Evolutionary conservation across 305 asterid genomes (phyloP), one percentile per base, ranked within the genome.

Genomic region (Fraxinus angustifolia): DNA sequence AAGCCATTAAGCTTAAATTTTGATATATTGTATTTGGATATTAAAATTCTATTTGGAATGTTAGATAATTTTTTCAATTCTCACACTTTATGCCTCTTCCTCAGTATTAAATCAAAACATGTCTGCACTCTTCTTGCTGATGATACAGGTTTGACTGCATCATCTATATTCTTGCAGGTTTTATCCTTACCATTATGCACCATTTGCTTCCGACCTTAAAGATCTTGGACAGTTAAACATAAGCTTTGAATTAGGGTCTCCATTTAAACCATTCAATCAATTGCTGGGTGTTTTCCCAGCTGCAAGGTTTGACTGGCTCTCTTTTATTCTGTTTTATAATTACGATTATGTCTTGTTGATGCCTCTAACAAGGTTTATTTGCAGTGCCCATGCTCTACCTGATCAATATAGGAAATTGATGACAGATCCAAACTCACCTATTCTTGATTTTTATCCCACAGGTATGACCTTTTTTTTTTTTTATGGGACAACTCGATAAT

Each of bases 321-420:
- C 79, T 56, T 19, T 50, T 72, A 17, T 76, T 78, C 79, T 48
- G 33, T 36, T 21, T 58, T 67, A 77, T 12, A 48, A 79, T 78
- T 58, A 34, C 23, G 34, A 21, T 16, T 73, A 36, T 75, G 35
- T 30, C 12, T n/a, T n/a, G 79, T 75, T 81, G 58, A 56, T 38
- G 65, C 71, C 80, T 79, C 86, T 90, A 84, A 86, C 85, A 81
- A 70, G 74, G 38, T 82, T 84, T 84, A 45, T 85, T 62, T 85
- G 91, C 97, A 96, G 99, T 87, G 82, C 98, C 70, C 99, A 96
- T 90, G 98, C 99, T 86, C 91, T 96, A 78, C 99, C 99, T 65
- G 89, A 84, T 90, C 88, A 88, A 75, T 96, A 94, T 78, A 86
- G 98, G 90, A 91, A 88, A 86, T 82, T 96, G 91, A 96, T 96